Percentiles rank a stretch among this genome's conserved stretches.
These are phyloP conservation scores for Suillus weaverae DNA, from an alignment of 768 basidiomycete species.

Conservation along the genomic window DNA sequence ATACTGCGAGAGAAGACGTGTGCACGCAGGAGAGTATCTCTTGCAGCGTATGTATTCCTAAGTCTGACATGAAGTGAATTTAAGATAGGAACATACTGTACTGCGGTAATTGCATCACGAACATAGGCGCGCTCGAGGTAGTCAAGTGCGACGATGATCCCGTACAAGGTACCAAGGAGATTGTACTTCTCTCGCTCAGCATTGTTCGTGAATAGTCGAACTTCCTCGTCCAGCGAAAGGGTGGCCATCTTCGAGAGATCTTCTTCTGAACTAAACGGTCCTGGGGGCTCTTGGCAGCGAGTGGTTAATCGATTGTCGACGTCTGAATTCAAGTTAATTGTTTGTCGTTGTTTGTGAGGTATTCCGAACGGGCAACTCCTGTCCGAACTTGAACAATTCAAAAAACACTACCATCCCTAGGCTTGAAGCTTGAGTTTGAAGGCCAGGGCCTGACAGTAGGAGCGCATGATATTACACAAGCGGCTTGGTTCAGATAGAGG, in stretches of 20 bases:
- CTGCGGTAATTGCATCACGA: constrained; percentile 85
- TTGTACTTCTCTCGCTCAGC: constrained; percentile 88
- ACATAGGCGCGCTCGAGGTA: constrained; percentile 96
- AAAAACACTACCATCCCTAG: neutral
- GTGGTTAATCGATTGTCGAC: neutral
- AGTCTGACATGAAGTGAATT: constrained; percentile 1
- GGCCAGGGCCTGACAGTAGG: neutral
- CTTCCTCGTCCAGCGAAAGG: constrained; percentile 86
- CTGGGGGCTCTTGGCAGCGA: neutral
- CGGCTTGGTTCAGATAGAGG: neutral
- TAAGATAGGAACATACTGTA: constrained; percentile 64
- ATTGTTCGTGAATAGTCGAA: constrained; percentile 82
- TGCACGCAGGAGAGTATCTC: constrained; percentile 97
- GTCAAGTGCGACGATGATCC: constrained; percentile 88
- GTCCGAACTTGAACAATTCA: too few species aligned
- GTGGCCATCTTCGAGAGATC: constrained; percentile 33
- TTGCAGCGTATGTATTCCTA: constrained; percentile 22
- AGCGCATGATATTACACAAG: neutral
- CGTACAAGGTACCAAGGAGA: constrained; percentile 85
- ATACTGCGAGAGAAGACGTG: constrained; percentile 91
- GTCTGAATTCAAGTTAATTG: neutral
- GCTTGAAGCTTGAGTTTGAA: neutral
- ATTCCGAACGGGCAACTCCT: too few species aligned
- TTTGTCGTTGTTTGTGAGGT: neutral
- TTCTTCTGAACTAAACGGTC: neutral